A percentile compares a stretch with the other conserved stretches of the same genome.
Conservation (phyloP, 2,329 filamentous ascomycete species). For the Pyrenophora tritici-repentis region DNA sequence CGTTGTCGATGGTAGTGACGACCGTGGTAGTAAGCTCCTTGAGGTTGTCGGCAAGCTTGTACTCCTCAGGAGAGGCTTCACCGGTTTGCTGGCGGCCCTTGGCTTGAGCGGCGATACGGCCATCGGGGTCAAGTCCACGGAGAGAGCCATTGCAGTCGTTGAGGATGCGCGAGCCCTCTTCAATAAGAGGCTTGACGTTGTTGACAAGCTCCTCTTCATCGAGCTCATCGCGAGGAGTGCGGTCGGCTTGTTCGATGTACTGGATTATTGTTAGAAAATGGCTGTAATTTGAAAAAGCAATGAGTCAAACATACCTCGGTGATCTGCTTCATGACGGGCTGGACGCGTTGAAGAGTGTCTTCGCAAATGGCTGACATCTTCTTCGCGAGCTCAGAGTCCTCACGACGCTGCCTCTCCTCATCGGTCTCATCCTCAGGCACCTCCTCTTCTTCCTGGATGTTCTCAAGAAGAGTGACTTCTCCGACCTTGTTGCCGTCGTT, state of each 20-base stretch:
- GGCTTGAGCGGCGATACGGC: constrained; percentile 80
- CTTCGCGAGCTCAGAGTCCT: constrained; percentile 76
- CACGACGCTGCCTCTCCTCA: constrained; percentile 52
- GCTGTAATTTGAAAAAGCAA: not conserved
- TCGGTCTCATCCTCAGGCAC: constrained; percentile 60
- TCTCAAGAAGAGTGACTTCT: constrained; percentile 63
- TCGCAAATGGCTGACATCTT: constrained; percentile 75
- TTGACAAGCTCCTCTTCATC: constrained; percentile 89
- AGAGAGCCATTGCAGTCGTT: constrained; percentile 86
- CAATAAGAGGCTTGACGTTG: constrained; percentile 84
- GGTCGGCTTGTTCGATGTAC: constrained; percentile 80
- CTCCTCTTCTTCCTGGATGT: constrained; percentile 62
- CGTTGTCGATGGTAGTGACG: constrained; percentile 80
- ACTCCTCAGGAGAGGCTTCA: constrained; percentile 82
- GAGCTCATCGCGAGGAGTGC: constrained; percentile 80
- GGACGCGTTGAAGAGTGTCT: constrained; percentile 80
- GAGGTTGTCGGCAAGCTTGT: constrained; percentile 79
- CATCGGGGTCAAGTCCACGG: constrained; percentile 86
- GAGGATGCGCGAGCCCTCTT: constrained; percentile 80
- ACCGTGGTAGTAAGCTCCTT: constrained; percentile 86
- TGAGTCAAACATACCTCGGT: constrained; percentile 63
- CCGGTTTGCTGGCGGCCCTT: constrained; percentile 77
- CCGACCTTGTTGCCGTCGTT: constrained; percentile 67
- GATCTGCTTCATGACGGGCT: constrained; percentile 85
- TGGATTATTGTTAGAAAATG: constrained; percentile 47